phyloP scores from a whole-genome alignment of 1,284 basidiomycete species.

The Cystobasidium slooffiae region DNA sequence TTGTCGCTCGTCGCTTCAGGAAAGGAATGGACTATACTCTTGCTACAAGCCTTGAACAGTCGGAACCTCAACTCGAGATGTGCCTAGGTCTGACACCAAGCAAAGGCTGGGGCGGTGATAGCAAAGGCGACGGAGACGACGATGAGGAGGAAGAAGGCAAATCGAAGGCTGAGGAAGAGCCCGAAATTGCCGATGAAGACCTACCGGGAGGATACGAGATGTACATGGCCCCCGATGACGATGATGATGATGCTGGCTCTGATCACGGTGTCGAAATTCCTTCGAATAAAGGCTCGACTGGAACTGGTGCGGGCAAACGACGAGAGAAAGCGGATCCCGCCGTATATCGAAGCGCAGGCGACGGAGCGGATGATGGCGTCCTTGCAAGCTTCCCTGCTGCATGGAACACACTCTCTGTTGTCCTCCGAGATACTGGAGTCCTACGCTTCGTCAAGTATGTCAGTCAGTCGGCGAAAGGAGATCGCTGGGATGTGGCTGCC shows the following conservation, averaged over 20 bases:
- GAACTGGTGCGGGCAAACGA: constrained; percentile 63
- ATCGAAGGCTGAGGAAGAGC: constrained; percentile 45
- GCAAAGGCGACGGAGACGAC: constrained; percentile 55
- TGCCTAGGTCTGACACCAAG: constrained; percentile 86
- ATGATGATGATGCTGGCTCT: constrained; percentile 27
- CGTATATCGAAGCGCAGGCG: constrained; percentile 53
- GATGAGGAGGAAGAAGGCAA: constrained; percentile 46
- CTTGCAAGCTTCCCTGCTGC: constrained; percentile 85
- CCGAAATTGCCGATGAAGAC: constrained; percentile 46
- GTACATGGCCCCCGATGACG: constrained; percentile 34
- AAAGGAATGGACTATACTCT: constrained; percentile 95
- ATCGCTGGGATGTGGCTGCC: constrained; percentile 84
- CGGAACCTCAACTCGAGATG: constrained; percentile 73
- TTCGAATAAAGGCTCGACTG: constrained; percentile 47
- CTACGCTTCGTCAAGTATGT: constrained; percentile 94
- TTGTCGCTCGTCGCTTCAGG: constrained; percentile 83
- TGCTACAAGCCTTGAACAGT: constrained; percentile 67
- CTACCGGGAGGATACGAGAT: constrained; percentile 54
- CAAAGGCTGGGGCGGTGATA: constrained; percentile 56
- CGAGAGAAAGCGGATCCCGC: constrained; percentile 58
- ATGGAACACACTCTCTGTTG: constrained; percentile 88
- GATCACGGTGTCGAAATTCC: constrained; percentile 47
- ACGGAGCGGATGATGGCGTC: constrained; percentile 70
- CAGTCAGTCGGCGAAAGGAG: constrained; percentile 80
- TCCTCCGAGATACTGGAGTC: constrained; percentile 88